phyloP scores from a whole-genome alignment of 768 basidiomycete species.

The Termitomyces sp. region DNA sequence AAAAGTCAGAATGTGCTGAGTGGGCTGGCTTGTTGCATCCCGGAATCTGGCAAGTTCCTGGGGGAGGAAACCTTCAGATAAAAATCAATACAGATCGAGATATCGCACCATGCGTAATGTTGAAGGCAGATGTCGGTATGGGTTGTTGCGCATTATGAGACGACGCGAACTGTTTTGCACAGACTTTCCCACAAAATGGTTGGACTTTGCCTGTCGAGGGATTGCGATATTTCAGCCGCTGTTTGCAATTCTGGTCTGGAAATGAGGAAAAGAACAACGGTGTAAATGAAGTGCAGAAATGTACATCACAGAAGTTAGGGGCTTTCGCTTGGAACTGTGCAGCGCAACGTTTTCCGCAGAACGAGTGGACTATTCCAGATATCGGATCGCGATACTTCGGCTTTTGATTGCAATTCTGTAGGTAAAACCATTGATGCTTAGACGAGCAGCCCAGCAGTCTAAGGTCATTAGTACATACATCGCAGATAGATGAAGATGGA shows the following conservation, averaged over 20 bases:
- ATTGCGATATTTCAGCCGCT: conserved; percentile 56
- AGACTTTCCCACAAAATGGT: conserved; percentile 62
- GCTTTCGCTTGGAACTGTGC: not conserved
- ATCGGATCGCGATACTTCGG: not conserved
- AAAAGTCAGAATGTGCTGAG: not conserved
- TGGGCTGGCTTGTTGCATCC: not conserved
- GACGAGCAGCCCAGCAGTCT: not conserved
- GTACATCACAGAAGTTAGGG: conserved; percentile 38
- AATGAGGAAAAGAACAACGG: not conserved
- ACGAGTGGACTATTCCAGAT: not conserved
- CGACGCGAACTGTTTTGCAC: conserved; percentile 29
- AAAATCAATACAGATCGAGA: not conserved
- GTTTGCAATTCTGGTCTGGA: conserved; percentile 47
- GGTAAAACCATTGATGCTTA: not conserved
- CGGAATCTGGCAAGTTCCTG: not conserved
- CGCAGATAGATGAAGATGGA: not conserved
- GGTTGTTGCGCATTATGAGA: not conserved
- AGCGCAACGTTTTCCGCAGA: not conserved
- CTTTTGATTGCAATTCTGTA: not conserved
- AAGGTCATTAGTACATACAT: not conserved
- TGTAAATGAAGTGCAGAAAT: conserved; percentile 13
- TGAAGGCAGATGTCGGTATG: not conserved
- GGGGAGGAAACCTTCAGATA: not conserved
- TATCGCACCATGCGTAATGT: not conserved
- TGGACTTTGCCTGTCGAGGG: conserved; percentile 34